Base-by-base conservation (phyloP, 208 protist species). In the Trypanosomatidae sp. region DNA sequence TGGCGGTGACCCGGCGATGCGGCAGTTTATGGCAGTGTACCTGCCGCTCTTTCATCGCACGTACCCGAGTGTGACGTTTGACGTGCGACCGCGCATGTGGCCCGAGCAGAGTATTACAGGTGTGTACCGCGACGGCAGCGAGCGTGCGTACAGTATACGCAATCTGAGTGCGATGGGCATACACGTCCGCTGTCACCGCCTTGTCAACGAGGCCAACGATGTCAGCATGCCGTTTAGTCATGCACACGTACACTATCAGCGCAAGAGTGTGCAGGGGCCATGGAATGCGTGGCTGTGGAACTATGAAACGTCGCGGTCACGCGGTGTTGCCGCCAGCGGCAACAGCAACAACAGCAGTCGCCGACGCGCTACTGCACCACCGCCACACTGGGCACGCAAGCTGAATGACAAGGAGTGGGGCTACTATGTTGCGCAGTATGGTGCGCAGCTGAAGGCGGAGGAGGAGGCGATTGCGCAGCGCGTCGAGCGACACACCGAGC, bases 201-300 rank as follows among this genome's bases (percentile, higher is more conserved):
- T 92, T 25, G 68, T 86, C n/a, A 84, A 86, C 49, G 71, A 77
- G 4, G 77, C 57, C 0, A 92, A 92, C 43, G 77, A 88, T 55
- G 51, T 64, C 50, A 74, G 74, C 35, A 39, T 61, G 16, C 61
- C 74, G 11, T 92, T 92, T 39, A 59, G 48, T 21, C 71, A 70
- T 2, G 20, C 63, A 0, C 71, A 86, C 48, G 30, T 80, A 27
- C 73, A 92, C 37, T 53, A 69, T 23, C 68, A 82, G 56, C 73
- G 77, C 16, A 49, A 55, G 21, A 81, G 66, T 30, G 70, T 92
- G 10, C 82, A 92, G 56, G 82, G 82, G 0, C 55, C 60, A 33
- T 92, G 82, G 78, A 83, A 80, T 30, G 77, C 82, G 25, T 92
- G 71, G 55, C 61, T 92, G 18, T 92, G 77, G 75, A 60, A 70